These are phyloP conservation scores for Parasarocladium wereldwijsianum DNA, from an alignment of 2,329 filamentous ascomycete genomes.

Conservation along the genomic window DNA sequence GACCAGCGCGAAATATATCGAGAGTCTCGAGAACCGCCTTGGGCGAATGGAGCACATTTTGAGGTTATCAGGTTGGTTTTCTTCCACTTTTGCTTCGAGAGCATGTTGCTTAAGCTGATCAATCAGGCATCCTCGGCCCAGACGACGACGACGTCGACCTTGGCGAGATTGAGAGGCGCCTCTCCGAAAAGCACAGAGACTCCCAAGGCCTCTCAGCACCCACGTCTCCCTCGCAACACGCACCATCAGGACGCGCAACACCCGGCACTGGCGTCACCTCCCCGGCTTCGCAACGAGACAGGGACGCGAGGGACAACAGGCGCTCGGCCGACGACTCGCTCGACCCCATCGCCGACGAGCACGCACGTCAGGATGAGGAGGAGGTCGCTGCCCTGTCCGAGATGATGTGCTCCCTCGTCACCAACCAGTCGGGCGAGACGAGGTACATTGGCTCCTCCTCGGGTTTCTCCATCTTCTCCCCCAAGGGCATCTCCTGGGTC, in stretches of 20 bases:
- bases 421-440: conserved; percentile 87
- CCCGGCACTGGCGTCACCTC: conserved; percentile 41
- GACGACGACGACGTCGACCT: conserved; percentile 82
- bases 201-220: conserved; percentile 35
- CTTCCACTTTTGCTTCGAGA: not conserved
- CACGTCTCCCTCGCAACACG: conserved; percentile 33
- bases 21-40: conserved; percentile 85
- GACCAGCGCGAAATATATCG: conserved; percentile 84
- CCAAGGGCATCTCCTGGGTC: conserved; percentile 96
- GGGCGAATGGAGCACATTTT: conserved; percentile 92
- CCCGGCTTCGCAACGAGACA: conserved; percentile 26
- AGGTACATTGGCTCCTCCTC: conserved; percentile 94
- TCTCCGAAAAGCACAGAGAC: conserved; percentile 39
- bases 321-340: conserved; percentile 25
- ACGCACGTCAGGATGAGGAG: conserved; percentile 35
- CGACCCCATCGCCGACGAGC: conserved; percentile 16
- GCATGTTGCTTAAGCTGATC: conserved; percentile 5
- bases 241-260: conserved; percentile 29
- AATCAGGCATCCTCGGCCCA: conserved; percentile 54
- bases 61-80: conserved; percentile 53
- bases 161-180: conserved; percentile 69
- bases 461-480: conserved; percentile 96
- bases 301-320: conserved; percentile 20
- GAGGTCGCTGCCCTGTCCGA: conserved; percentile 84
- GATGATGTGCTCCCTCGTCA: conserved; percentile 98